phyloP scores from a whole-genome alignment of 345 rosid species.

The Barbarea vulgaris region DNA sequence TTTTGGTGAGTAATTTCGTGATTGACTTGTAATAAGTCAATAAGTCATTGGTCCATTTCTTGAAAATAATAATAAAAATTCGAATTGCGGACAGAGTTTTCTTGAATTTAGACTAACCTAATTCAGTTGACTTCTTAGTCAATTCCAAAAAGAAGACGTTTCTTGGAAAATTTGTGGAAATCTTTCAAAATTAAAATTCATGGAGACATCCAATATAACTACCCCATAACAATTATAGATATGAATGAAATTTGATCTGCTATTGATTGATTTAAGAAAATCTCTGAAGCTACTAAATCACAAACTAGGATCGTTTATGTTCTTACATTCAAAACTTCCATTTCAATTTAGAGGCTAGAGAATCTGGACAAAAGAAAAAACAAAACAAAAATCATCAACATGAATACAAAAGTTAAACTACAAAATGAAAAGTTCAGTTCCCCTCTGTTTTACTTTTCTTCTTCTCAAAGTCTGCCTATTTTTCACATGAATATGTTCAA shows the following conservation, averaged over 20 bases:
- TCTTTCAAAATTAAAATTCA: too few species aligned
- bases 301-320: too few species aligned
- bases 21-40: constrained; percentile 28
- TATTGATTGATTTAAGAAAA: too few species aligned
- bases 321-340: too few species aligned
- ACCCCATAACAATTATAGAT: too few species aligned
- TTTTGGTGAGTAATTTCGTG: constrained; percentile 35
- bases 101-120: constrained; percentile 23
- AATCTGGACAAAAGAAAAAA: not conserved
- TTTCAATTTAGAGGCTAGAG: not conserved
- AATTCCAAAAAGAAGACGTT: too few species aligned
- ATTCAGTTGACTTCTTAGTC: constrained; percentile 19
- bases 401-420: not conserved
- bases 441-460: constrained; percentile 10
- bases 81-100: not conserved
- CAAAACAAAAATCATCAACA: not conserved
- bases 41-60: constrained; percentile 27
- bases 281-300: too few species aligned
- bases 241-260: too few species aligned
- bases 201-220: too few species aligned
- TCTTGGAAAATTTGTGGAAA: too few species aligned
- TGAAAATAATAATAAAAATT: not conserved
- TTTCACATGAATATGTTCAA: constrained; percentile 22
- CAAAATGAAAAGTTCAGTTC: constrained; percentile 1
- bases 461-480: constrained; percentile 19